A percentile compares a stretch with the other conserved stretches of the same genome.
Evolutionary conservation across 176 grass and related monocot species (phyloP).

Genomic region (Aegilops tauschii): DNA sequence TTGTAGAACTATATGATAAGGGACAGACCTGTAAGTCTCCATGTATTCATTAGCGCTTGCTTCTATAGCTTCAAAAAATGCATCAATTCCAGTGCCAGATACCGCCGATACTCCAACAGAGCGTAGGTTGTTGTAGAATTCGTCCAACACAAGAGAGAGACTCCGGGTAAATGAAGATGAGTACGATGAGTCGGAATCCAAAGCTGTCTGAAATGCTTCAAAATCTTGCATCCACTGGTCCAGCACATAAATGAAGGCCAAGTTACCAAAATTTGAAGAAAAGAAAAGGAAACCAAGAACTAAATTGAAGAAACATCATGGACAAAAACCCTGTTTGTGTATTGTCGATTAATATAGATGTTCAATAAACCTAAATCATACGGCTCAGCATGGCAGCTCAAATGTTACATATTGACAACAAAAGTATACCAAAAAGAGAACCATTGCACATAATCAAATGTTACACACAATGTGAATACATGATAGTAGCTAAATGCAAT

Average conservation of each 20-base stretch:
- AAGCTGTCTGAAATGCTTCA: constrained; percentile 77
- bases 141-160: constrained; percentile 79
- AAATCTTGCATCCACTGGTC: constrained; percentile 98
- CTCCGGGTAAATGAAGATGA: constrained; percentile 75
- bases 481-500: not conserved
- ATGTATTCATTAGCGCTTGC: constrained; percentile 76
- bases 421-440: not conserved
- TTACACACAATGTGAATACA: not conserved
- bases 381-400: not conserved
- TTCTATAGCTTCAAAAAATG: constrained; percentile 82
- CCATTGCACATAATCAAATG: not conserved
- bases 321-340: not conserved
- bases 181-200: constrained; percentile 85
- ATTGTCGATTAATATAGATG: not conserved
- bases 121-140: constrained; percentile 85
- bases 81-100: constrained; percentile 68
- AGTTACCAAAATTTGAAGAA: constrained; percentile 5
- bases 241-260: constrained; percentile 27
- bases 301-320: constrained; percentile 12
- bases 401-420: not conserved
- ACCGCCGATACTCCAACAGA: constrained; percentile 92
- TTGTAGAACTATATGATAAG: not conserved
- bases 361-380: constrained; percentile 6
- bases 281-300: not conserved
- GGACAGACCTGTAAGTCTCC: constrained; percentile 81